These are phyloP conservation scores for Polytrichum formosum DNA, from an alignment of 225 moss, liverwort and hornwort genomes.

Conservation along the genomic window DNA sequence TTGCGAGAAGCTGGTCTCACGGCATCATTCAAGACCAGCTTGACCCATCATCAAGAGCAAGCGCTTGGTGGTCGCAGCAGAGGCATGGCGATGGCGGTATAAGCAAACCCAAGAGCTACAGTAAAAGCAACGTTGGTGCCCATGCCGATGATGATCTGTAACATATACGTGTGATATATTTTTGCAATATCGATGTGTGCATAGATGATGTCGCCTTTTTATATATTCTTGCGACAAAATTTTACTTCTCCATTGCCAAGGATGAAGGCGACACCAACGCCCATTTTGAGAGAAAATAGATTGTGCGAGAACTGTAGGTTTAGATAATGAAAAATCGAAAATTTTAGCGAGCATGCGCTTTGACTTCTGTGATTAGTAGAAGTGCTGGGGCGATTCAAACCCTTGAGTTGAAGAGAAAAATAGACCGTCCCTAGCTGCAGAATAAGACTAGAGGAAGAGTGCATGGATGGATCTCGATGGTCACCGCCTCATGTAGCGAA, in stretches of 20 bases:
- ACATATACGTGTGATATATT: conserved; percentile 14
- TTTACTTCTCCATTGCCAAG: not conserved
- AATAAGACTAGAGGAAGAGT: not conserved
- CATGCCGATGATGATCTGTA: conserved; percentile 13
- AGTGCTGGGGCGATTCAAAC: conserved; percentile 2
- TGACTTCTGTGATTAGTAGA: not conserved
- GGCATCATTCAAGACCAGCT: conserved; percentile 12
- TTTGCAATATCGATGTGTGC: conserved; percentile 6
- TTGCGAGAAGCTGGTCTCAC: conserved; percentile 51
- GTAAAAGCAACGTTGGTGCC: too few species aligned
- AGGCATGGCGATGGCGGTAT: conserved; percentile 24
- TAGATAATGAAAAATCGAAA: conserved; percentile 17
- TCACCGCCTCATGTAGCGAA: not conserved
- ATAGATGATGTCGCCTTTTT: conserved; percentile 16
- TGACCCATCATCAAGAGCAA: conserved; percentile 16
- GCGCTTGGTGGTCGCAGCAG: conserved; percentile 12
- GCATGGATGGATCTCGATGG: not conserved
- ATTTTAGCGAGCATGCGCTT: not conserved
- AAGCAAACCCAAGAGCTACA: not conserved
- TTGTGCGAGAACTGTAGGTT: conserved; percentile 16
- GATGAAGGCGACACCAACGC: too few species aligned
- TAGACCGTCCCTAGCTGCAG: not conserved
- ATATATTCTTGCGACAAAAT: conserved; percentile 1
- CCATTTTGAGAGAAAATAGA: conserved; percentile 8
- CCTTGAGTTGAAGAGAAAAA: not conserved